Percentiles rank a stretch among this genome's conserved stretches.
phyloP scores from a whole-genome alignment of 495 filamentous ascomycete species.

The Tuber aestivum region DNA sequence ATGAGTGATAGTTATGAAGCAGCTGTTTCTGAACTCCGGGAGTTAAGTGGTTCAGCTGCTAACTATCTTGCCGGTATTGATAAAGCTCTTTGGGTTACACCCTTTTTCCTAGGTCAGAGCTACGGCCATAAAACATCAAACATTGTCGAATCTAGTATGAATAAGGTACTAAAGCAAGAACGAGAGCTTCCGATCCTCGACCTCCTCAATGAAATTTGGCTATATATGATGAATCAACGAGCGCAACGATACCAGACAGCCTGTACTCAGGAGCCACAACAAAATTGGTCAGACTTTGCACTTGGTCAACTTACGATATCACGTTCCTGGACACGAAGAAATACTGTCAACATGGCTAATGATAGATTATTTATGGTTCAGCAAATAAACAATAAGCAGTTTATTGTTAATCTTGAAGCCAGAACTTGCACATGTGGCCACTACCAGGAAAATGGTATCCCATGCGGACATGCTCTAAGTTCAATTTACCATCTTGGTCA shows the following conservation, averaged over 20 bases:
- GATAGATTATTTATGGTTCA: not conserved
- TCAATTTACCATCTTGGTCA: not conserved
- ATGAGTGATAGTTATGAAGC: not conserved
- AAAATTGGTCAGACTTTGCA: too few relatives aligned
- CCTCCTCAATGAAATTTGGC: conserved; percentile 12
- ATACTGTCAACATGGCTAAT: too few relatives aligned
- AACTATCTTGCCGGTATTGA: conserved; percentile 6
- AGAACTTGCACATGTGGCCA: not conserved
- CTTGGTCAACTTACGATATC: too few relatives aligned
- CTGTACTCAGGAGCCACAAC: too few relatives aligned
- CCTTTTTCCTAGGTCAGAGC: not conserved
- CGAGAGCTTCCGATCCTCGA: not conserved
- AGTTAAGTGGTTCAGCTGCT: not conserved
- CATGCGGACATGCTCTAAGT: not conserved
- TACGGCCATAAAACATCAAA: conserved; percentile 19
- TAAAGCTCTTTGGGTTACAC: conserved; percentile 1
- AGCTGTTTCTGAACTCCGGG: not conserved
- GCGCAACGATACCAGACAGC: not conserved
- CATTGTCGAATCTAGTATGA: conserved; percentile 8
- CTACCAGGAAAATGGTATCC: not conserved
- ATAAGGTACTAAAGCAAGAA: not conserved
- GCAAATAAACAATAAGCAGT: not conserved
- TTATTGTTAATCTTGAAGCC: not conserved
- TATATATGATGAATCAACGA: conserved; percentile 2
- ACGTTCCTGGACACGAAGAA: too few relatives aligned